Percentiles rank a stretch among this genome's conserved stretches.
These are phyloP conservation scores for Yamadazyma kanchanaburiensis DNA, from an alignment of 1,139 yeast genomes.

Conservation along the genomic window DNA sequence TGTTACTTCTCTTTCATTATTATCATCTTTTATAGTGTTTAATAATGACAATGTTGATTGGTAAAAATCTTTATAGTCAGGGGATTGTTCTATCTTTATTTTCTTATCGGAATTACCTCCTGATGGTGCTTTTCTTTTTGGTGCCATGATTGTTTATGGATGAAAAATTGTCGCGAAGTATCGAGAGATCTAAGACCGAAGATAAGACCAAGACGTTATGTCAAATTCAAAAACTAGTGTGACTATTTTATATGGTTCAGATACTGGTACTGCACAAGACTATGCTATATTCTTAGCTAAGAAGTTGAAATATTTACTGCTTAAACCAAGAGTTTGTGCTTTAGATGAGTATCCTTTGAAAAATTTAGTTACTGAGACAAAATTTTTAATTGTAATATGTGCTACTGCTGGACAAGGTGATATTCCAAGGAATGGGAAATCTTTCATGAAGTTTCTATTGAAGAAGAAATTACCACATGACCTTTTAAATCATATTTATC, in stretches of 20 bases:
- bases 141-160: slow-evolving; percentile 17
- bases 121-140: slow-evolving; percentile 20
- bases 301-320: slow-evolving; percentile 53
- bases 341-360: slow-evolving; percentile 63
- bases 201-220: too few species aligned
- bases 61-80: slow-evolving; percentile 24
- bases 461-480: slow-evolving; percentile 63
- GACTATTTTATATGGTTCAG: slow-evolving; percentile 82
- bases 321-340: slow-evolving; percentile 48
- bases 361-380: slow-evolving; percentile 45
- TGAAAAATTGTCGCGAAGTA: slow-evolving; percentile 2
- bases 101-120: slow-evolving; percentile 9
- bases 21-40: slow-evolving; percentile 27
- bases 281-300: slow-evolving; percentile 66
- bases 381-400: slow-evolving; percentile 62
- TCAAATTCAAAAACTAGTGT: slow-evolving; percentile 24
- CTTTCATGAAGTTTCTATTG: slow-evolving; percentile 72
- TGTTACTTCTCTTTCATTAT: slow-evolving; percentile 32
- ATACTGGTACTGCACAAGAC: slow-evolving; percentile 90
- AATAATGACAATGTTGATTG: slow-evolving; percentile 23
- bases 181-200: too few species aligned
- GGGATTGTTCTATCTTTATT: slow-evolving; percentile 10
- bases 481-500: slow-evolving; percentile 56
- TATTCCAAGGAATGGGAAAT: slow-evolving; percentile 71
- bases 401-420: slow-evolving; percentile 96